Evolutionary conservation across 306 rosid species (phyloP).

Genomic region (Nissolia schottii): DNA sequence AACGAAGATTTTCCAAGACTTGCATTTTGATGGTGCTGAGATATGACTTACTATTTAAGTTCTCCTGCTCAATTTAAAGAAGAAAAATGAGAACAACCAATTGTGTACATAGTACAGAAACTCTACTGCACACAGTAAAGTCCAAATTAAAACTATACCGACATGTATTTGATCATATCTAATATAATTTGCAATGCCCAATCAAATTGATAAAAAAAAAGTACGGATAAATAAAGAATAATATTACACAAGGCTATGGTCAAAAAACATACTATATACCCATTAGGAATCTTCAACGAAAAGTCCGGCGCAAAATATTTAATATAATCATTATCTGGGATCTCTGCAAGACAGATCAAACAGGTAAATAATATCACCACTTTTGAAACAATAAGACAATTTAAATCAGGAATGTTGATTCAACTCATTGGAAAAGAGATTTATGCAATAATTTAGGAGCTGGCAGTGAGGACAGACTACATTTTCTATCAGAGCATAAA

Average conservation of each 20-base stretch:
- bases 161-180: background rate
- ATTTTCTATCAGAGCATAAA: conserved; percentile 1
- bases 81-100: conserved; percentile 7
- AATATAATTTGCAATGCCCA: conserved; percentile 1
- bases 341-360: conserved; percentile 62
- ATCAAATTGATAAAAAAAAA: conserved; percentile 2
- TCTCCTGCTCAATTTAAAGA: conserved; percentile 57
- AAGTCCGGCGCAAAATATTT: conserved; percentile 88
- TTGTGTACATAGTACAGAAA: background rate
- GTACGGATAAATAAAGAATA: background rate
- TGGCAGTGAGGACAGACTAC: background rate
- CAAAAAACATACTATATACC: conserved; percentile 69
- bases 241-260: background rate
- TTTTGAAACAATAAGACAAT: conserved; percentile 1
- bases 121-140: background rate
- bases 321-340: conserved; percentile 88
- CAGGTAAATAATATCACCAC: background rate
- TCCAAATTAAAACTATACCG: background rate
- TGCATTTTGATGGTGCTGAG: conserved; percentile 86
- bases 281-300: conserved; percentile 79
- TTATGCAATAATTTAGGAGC: background rate
- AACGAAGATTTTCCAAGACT: conserved; percentile 88
- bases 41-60: conserved; percentile 86
- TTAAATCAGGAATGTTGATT: background rate
- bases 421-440: background rate